phyloP scores from a whole-genome alignment of 768 basidiomycete species.

The Gloeostereum incarnatum region DNA sequence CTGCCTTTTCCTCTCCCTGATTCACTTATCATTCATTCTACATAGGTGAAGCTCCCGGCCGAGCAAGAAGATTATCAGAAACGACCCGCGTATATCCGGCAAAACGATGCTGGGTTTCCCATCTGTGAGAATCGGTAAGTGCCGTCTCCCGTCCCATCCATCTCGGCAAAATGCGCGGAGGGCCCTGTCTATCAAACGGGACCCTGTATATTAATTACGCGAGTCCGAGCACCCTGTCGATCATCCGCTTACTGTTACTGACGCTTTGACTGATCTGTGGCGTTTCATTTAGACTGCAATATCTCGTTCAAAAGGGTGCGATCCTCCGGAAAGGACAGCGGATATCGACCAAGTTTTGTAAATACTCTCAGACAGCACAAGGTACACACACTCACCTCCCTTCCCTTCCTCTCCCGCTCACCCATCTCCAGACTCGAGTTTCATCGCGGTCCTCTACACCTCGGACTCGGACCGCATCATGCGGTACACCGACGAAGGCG shows the following conservation, averaged over 20 bases:
- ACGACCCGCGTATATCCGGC: constrained; percentile 76
- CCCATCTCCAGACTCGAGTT: constrained; percentile 51
- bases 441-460: constrained; percentile 77
- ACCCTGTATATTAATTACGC: too few relatives aligned
- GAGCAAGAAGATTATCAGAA: constrained; percentile 78
- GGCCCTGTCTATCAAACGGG: too few relatives aligned
- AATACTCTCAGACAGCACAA: constrained; percentile 54
- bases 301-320: constrained; percentile 80
- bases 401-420: background rate
- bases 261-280: too few relatives aligned
- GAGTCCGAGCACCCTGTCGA: too few relatives aligned
- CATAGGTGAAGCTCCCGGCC: constrained; percentile 79
- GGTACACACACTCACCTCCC: constrained; percentile 22
- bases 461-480: constrained; percentile 66
- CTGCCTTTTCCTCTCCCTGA: constrained; percentile 1
- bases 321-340: constrained; percentile 65
- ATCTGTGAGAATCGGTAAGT: constrained; percentile 81
- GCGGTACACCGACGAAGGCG: constrained; percentile 84
- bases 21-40: background rate
- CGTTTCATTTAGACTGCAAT: constrained; percentile 69
- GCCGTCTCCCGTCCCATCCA: too few relatives aligned
- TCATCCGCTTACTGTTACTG: too few relatives aligned
- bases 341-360: constrained; percentile 18
- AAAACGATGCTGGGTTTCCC: constrained; percentile 64
- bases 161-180: too few relatives aligned